Base-by-base conservation (phyloP, 768 basidiomycete genomes). In the Lactifluus rugatus region DNA sequence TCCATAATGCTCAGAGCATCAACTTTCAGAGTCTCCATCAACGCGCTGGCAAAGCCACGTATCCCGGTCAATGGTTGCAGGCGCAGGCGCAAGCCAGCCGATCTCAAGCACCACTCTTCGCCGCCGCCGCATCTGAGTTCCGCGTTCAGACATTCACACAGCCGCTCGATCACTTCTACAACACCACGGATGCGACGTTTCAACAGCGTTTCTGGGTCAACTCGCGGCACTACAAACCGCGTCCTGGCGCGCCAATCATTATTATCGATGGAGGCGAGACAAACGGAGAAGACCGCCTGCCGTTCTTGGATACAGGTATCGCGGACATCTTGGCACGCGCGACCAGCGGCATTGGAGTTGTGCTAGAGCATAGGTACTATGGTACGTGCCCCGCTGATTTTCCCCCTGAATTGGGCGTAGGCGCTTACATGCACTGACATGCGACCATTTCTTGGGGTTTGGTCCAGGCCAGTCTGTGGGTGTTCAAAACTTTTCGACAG, bases 211-310 rank as follows among this genome's bases (percentile, higher is more conserved):
- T 92, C 71, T 99, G 95, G 95, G 76, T 94, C 37, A 93, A 85
- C 67, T 81, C 81, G 19, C 79, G 88, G 34, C 83, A 90, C 69
- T 97, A 94, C 70, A 75, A 80, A 54, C 76, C 83, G 0, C 78
- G 83, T 6, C 71, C 77, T 2, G 82, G 84, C 45, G 88, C 84
- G 2, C 95, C 94, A 0, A 90, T 97, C 21, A 85, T 92, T 64
- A 81, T 97, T 2, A 72, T 97, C 21, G 95, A 97, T 70, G 92
- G 91, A 0, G 95, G 95, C 16, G 95, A 97, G 73, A 95, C 92
- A 3, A 86, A 81, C 61, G 95, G 92, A 19, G 83, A 81, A 70
- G 80, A 87, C 41, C 64, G 83, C 44, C 56, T 76, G 45, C 73
- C 72, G 23, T 78, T 75, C 66, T 66, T 76, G 62, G 72, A 74